These are phyloP conservation scores for Monilinia vaccinii-corymbosi DNA, from an alignment of 2,329 filamentous ascomycete genomes.

Conservation along the genomic window DNA sequence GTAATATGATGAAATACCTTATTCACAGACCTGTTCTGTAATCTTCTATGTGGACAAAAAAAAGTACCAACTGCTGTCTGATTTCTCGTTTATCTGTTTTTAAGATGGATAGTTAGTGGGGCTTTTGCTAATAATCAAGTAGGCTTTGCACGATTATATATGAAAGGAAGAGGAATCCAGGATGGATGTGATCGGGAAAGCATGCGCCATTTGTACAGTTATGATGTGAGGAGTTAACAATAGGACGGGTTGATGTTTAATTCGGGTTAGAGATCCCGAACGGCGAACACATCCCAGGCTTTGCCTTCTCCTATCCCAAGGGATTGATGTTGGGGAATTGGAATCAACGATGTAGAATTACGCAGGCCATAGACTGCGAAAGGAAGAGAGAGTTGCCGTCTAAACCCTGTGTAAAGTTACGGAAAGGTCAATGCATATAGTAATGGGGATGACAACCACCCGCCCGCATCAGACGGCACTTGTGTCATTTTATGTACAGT, in stretches of 20 bases:
- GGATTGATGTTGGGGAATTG: not conserved
- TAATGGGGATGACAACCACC: not conserved
- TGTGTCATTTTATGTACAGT: conserved; percentile 6
- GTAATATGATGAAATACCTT: conserved; percentile 59
- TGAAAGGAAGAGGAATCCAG: not conserved
- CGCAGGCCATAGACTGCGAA: not conserved
- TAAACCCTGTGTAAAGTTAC: not conserved
- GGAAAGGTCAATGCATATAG: conserved; percentile 3
- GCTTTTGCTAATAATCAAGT: conserved; percentile 8
- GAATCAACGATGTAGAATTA: not conserved
- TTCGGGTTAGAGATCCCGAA: not conserved
- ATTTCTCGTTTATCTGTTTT: conserved; percentile 29
- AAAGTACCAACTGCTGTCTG: conserved; percentile 80
- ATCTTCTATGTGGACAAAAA: conserved; percentile 53
- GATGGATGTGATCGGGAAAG: not conserved
- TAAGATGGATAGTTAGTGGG: not conserved
- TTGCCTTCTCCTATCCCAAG: not conserved
- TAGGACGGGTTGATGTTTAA: not conserved
- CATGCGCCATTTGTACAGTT: not conserved
- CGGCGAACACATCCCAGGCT: too few relatives aligned
- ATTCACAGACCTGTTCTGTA: conserved; percentile 85
- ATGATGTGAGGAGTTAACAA: not conserved
- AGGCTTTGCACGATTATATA: not conserved
- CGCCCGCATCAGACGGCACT: not conserved
- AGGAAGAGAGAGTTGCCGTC: not conserved